Percentiles rank a stretch among this genome's conserved stretches.
These are phyloP conservation scores for Quercus variabilis DNA, from an alignment of 306 rosid species.

Conservation along the genomic window DNA sequence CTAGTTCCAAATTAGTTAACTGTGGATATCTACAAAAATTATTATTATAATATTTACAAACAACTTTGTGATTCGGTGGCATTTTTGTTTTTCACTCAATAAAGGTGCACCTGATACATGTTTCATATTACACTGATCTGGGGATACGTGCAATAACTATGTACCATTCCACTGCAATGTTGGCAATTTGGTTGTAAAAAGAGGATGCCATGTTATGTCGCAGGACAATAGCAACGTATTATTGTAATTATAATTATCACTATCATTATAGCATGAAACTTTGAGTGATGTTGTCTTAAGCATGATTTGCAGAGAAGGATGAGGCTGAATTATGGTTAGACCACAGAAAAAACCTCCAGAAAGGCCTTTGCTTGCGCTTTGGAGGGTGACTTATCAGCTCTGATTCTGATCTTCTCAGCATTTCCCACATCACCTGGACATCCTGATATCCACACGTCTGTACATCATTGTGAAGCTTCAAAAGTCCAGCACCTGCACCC, in stretches of 20 bases:
- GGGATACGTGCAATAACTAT: constrained; percentile 12
- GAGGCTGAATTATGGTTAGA: constrained; percentile 39
- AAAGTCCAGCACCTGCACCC: constrained; percentile 53
- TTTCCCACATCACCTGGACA: constrained; percentile 93
- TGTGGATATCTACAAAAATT: not conserved
- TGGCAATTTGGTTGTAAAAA: constrained; percentile 20
- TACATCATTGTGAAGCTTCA: constrained; percentile 73
- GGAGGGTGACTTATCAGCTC: constrained; percentile 25
- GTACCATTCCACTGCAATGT: constrained; percentile 4
- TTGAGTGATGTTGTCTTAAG: constrained; percentile 1
- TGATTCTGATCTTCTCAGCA: constrained; percentile 44
- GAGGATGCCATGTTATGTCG: constrained; percentile 20
- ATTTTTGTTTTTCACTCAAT: not conserved
- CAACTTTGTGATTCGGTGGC: not conserved
- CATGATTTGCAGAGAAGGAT: constrained; percentile 35
- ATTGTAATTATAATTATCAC: not conserved
- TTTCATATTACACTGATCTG: not conserved
- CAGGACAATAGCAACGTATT: not conserved
- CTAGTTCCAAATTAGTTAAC: not conserved
- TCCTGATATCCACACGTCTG: constrained; percentile 81
- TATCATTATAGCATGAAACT: not conserved
- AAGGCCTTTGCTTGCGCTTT: constrained; percentile 49
- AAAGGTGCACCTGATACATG: not conserved
- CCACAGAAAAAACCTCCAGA: constrained; percentile 64
- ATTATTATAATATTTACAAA: not conserved